Base-by-base conservation (phyloP, 306 rosid species). In the Fagus crenata region DNA sequence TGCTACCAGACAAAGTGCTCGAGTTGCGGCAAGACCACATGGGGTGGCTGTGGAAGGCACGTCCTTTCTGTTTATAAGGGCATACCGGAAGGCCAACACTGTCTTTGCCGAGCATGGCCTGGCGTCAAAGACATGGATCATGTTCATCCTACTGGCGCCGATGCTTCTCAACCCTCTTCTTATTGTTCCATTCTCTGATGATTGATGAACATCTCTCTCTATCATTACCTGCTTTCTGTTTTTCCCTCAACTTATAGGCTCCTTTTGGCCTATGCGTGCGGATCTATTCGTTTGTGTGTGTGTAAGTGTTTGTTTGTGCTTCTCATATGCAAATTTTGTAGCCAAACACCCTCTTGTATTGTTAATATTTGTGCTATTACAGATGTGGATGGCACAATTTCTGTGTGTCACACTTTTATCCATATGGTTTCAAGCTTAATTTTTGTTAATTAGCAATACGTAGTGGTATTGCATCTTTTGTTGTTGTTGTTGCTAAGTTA, bases 31-130 rank as follows among this genome's bases (percentile, higher is more conserved):
- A 76, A 76, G 80, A 53, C 67, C 73, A 76, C 54, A 17, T 67
- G 74, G 80, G 80, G 36, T 28, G 74, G 74, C 39, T 76, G 80
- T 31, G 80, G 74, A 7, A 67, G 67, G 54, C 80, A 76, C 41
- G 80, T 76, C 14, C 14, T 0, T 37, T 76, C 53, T 18, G 72
- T 76, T 36, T 76, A 76, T 53, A 15, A 67, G 22, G 7, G 40
- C 28, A 54, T 76, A 41, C 53, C 43, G 6, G 80, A 76, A 76
- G 55, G 37, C 41, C 74, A 76, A 42, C 73, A 13, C 14, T 76
- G 74, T 39, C 49, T 51, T 1, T 76, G 80, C 68, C 72, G 39
- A 11, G 74, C 68, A 51, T 76, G 80, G 80, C 56, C 74, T 5
- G 80, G 80, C 4, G 36, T 67, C 37, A 49, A 46, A 42, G 3